Percentiles rank a stretch among this genome's conserved stretches.
Evolutionary conservation across 2,329 filamentous ascomycete genomes (phyloP).

Genomic region (Pseudocercospora fijiensis): DNA sequence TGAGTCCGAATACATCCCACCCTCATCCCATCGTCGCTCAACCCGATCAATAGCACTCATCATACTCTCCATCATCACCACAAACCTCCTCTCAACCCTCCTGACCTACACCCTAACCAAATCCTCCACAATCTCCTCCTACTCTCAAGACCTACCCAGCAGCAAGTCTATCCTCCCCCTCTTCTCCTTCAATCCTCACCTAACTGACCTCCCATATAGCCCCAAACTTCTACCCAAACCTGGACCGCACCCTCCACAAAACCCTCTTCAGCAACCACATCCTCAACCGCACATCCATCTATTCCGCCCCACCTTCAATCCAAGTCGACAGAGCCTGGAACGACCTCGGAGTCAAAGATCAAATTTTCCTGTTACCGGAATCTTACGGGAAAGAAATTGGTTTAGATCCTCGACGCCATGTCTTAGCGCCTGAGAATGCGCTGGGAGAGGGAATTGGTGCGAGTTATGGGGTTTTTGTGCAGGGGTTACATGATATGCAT

Average conservation of each 20-base stretch:
- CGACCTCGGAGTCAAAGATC: constrained; percentile 13
- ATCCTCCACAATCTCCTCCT: neutral
- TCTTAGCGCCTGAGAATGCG: constrained; percentile 4
- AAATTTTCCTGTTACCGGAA: constrained; percentile 11
- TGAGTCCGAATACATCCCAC: neutral
- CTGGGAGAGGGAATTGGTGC: neutral
- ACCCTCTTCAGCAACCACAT: constrained; percentile 14
- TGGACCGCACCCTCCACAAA: constrained; percentile 6
- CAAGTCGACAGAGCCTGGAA: constrained; percentile 18
- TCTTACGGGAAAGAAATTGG: constrained; percentile 4
- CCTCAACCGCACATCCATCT: constrained; percentile 5
- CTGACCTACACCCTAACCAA: constrained; percentile 1
- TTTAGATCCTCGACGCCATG: constrained; percentile 12
- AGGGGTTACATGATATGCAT: constrained; percentile 14
- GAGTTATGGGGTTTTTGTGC: constrained; percentile 8
- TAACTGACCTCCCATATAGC: neutral
- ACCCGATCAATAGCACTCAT: neutral
- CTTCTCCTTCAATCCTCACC: neutral
- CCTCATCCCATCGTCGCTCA: neutral
- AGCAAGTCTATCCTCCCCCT: neutral
- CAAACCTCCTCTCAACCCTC: neutral
- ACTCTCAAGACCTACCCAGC: constrained; percentile 1
- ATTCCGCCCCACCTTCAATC: constrained; percentile 10
- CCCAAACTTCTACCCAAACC: neutral
- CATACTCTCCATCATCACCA: neutral